Evolutionary conservation across 116 monocot species (phyloP), one percentile per base, ranked within the genome.

Genomic region (Cymodocea nodosa): DNA sequence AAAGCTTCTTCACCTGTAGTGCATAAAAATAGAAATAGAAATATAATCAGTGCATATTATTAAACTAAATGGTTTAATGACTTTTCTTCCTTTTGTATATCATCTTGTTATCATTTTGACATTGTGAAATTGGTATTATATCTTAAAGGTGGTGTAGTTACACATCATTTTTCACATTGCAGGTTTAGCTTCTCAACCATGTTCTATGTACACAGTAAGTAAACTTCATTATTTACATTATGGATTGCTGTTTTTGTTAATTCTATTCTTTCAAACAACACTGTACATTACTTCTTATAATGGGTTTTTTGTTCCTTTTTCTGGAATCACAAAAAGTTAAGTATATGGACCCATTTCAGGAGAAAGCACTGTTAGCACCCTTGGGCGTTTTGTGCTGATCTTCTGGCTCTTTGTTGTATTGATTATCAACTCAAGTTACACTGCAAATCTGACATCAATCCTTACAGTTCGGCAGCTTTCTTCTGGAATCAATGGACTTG

Each of bases 121-220:
- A 30, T 44, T 44, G 44, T 44, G 9, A 6, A 44, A 8, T 44
- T 44, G 11, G 44, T 44, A 1, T 6, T 44, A 37, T 37, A 44
- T 44, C 11, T 44, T 44, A 8, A 44, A 44, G 6, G 11, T 11
- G 5, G 9, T 44, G 44, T 11, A 6, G 44, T 44, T 0, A 44
- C 44, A 8, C 44, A 8, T 8, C 44, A 7, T 60, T 59, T 50
- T 56, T 56, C 50, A 37, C 70, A 22, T 84, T 84, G 78, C 94
- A 93, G 93, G 93, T 94, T 94, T 75, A 89, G 89, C 59, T 94
- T 89, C 74, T 94, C 93, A 50, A 94, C 93, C 61, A 94, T 94
- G 93, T 89, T 94, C 56, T 94, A 86, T 61, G 86, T 86, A 16
- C 93, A 94, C 71, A 79, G 93, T 94, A 84, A 93, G 89, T 76